Evolutionary conservation across 2,329 filamentous ascomycete genomes (phyloP), one percentile per base, ranked within the genome.

Genomic region (Diaporthe longicolla): DNA sequence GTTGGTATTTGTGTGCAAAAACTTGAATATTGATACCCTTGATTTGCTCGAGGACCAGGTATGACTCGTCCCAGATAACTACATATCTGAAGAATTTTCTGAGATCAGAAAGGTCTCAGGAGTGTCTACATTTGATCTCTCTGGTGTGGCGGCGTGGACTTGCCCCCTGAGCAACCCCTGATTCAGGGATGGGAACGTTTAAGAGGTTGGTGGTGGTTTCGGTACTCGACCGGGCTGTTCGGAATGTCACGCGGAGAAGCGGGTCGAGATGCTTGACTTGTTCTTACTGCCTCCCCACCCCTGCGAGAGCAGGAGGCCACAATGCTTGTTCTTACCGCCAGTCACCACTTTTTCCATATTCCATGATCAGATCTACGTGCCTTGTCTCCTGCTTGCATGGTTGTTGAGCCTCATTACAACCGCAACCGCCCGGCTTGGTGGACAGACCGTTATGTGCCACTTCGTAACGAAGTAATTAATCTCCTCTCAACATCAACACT

Each of bases 11-110:
- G 45, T 52, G 45, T 52, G 63, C 29, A 37, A 35, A 50, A 37
- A 6, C 21, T 66, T 66, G 63, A 66, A 52, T 52, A 37, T 66
- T 66, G 63, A 66, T 66, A 66, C 63, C 63, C 63, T 52, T n/a
- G 29, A 21, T 66, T 66, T 24, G 26, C 26, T 37, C 29, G 32
- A 66, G 21, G 29, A 0, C 45, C 2, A 37, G 19, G 43, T 4
- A 21, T 37, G 29, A 24, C 3, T 52, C 8, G 8, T 37, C 8
- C 29, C 21, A 3, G 8, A 19, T 52, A 17, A 4, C 19, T 6
- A 50, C 21, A 8, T 4, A n/a, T 26, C 24, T 66, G 45, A 52
- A 37, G 13, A n/a, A 9, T 37, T 21, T 35, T 15, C 13, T 24
- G 45, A 24, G 29, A 13, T 1, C 1, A 17, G 4, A 45, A 5